Conservation (phyloP, 805 yeast species). For the Brettanomyces bruxellensis region DNA sequence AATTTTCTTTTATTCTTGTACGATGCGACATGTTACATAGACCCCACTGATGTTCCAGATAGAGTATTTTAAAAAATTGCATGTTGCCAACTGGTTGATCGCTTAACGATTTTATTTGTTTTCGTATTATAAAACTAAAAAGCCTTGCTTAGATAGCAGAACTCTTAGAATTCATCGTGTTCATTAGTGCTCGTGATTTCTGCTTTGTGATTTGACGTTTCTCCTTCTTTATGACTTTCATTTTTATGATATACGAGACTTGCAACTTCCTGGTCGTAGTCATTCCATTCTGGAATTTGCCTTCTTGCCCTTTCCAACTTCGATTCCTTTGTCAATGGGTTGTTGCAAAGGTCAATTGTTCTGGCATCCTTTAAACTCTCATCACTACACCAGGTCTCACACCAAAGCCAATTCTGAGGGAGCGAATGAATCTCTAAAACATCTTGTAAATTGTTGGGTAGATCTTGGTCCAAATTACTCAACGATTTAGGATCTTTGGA, state of each 20-base stretch:
- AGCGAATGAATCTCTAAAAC: conserved; percentile 59
- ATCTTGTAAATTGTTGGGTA: conserved; percentile 80
- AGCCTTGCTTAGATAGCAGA: too few relatives aligned
- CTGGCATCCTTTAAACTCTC: conserved; percentile 53
- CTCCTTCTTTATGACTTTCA: neutral
- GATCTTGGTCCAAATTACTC: conserved; percentile 82
- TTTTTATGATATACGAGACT: neutral
- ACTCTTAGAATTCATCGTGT: too few relatives aligned
- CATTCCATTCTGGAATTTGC: conserved; percentile 70
- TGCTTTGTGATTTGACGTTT: too few relatives aligned
- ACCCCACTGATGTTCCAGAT: too few relatives aligned
- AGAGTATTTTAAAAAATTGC: too few relatives aligned
- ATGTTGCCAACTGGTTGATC: too few relatives aligned
- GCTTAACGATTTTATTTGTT: too few relatives aligned
- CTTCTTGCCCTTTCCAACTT: conserved; percentile 69
- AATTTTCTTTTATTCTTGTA: too few relatives aligned
- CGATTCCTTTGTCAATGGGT: conserved; percentile 74
- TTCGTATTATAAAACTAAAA: too few relatives aligned
- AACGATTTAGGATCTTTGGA: conserved; percentile 74
- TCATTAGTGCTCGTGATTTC: too few relatives aligned
- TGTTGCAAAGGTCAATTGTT: conserved; percentile 77
- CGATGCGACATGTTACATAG: too few relatives aligned
- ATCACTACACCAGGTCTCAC: conserved; percentile 86
- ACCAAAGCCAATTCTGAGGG: conserved; percentile 86
- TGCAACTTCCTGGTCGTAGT: conserved; percentile 48